Conservation (phyloP, 768 basidiomycete genomes). For the Psilocybe cubensis region DNA sequence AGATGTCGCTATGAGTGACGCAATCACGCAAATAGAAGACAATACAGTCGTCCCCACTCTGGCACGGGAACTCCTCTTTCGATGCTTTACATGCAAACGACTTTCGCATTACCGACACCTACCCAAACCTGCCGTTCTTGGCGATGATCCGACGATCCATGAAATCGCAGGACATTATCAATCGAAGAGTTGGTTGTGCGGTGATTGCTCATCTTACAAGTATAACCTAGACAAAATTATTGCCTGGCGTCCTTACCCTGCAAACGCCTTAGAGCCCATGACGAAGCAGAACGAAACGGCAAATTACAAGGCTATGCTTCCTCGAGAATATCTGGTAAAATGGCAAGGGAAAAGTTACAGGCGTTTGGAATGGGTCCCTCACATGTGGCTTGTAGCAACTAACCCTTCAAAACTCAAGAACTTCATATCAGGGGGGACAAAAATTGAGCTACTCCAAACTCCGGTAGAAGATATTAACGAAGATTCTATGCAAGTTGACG, state of each 20-base stretch:
- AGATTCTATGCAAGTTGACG: conserved; percentile 31
- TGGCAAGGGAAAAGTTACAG: conserved; percentile 83
- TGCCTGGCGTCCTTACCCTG: conserved; percentile 88
- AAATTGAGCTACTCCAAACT: conserved; percentile 64
- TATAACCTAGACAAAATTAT: conserved; percentile 82
- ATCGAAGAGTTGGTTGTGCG: conserved; percentile 65
- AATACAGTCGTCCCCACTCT: conserved; percentile 16
- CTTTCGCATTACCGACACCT: conserved; percentile 83
- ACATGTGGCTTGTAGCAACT: conserved; percentile 85
- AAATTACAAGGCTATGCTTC: conserved; percentile 62
- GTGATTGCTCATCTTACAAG: conserved; percentile 74
- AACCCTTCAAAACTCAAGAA: conserved; percentile 69
- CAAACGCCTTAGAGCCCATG: conserved; percentile 58
- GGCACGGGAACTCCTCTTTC: conserved; percentile 65
- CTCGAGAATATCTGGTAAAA: conserved; percentile 94
- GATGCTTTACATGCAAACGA: conserved; percentile 85
- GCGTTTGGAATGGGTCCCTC: conserved; percentile 86
- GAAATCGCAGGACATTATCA: conserved; percentile 71
- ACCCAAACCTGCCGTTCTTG: conserved; percentile 44
- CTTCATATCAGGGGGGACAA: conserved; percentile 73
- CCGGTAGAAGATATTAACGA: conserved; percentile 39
- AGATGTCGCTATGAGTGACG: conserved; percentile 41
- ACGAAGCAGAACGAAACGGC: conserved; percentile 37
- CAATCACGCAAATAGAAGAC: conserved; percentile 4
- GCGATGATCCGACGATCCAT: conserved; percentile 33